Base-by-base conservation (phyloP, 2,329 filamentous ascomycete species). In the Blastomyces silverae region DNA sequence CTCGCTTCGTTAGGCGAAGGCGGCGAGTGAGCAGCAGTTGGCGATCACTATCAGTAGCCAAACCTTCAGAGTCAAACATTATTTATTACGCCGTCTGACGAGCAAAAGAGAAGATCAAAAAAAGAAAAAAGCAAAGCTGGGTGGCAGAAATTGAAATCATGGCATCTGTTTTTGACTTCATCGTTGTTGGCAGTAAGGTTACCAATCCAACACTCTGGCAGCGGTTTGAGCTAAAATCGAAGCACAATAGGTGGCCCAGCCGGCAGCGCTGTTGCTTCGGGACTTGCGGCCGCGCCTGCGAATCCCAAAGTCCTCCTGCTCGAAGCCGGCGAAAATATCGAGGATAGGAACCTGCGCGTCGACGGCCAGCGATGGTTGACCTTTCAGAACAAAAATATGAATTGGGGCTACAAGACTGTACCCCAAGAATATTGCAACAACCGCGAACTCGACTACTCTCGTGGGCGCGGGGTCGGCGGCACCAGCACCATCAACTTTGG, bases 261-360 rank as follows among this genome's bases (percentile, higher is more conserved):
- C 8, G 87, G 87, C 8, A 82, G 82, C 60, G 76, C 82, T 1
- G 71, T 88, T 17, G 86, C 86, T 0, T 75, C 81, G 0, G 75
- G 78, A 0, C 80, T 89, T 3, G 80, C 84, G 1, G 73, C 77
- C 22, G 76, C 82, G 0, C 48, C 77, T 0, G 77, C 78, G 46
- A 77, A 74, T 10, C 86, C 85, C 0, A 78, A 72, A 0, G 81
- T 89, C 1, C 79, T 88, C 1, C 78, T 89, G 0, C 74, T 89
- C 2, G 86, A 89, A 73, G 86, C 85, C 1, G 87, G 87, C 13
- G 75, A 78, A 1, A 69, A 70, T 8, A 83, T 85, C 59, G 78
- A 80, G 1, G 79, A 83, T 65, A 75, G 72, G 5, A 72, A 76
- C 10, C 75, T 82, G 10, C 80, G 81, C 1, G 78, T 83, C 15